Base-by-base conservation (phyloP, 73 alveolate species). In the Durusdinium trenchii region DNA sequence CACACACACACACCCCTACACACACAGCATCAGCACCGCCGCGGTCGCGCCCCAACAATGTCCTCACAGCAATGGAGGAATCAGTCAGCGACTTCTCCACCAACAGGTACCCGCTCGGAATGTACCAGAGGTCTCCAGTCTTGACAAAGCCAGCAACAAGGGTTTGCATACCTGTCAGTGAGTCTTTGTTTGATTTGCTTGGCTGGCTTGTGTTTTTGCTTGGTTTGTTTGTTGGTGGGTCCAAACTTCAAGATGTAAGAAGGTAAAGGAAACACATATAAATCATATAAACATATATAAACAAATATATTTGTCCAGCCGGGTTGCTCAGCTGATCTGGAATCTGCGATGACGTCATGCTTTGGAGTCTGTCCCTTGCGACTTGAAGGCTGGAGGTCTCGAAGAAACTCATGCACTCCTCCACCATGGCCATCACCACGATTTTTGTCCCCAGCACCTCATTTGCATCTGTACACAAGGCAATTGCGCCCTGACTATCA, bases 81-180 rank as follows among this genome's bases (percentile, higher is more conserved):
- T 75, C 86, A 26, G 86, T 75, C 86, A 75, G 38, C 50, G 54
- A 14, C 52, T 75, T 75, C 52, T 75, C 86, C 32, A 32, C 28
- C 57, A 75, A 14, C n/a, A 75, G 6, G 35, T 1, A 36, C 30
- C 57, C 86, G 23, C 57, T n/a, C 6, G 86, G 86, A 38, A 75
- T 1, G 38, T 36, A 75, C 57, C 18, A n/a, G 26, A 75, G 57
- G 32, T 75, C 86, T 6, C 86, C 86, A 12, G 86, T 75, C 54
- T 75, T 75, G 57, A 75, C 50, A 54, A 75, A 75, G 12, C 86
- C 86, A 75, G 57, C 50, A 36, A 40, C 52, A 28, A 75, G 86
- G 30, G 57, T 14, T 18, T 50, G 86, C 52, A 75, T 10, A 32
- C 86, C 86, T 75, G 50, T 30, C 45, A 36, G 81, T 36, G n/a